Evolutionary conservation across 2,329 filamentous ascomycete species (phyloP), one percentile per base, ranked within the genome.

Genomic region (Chalara sp.): DNA sequence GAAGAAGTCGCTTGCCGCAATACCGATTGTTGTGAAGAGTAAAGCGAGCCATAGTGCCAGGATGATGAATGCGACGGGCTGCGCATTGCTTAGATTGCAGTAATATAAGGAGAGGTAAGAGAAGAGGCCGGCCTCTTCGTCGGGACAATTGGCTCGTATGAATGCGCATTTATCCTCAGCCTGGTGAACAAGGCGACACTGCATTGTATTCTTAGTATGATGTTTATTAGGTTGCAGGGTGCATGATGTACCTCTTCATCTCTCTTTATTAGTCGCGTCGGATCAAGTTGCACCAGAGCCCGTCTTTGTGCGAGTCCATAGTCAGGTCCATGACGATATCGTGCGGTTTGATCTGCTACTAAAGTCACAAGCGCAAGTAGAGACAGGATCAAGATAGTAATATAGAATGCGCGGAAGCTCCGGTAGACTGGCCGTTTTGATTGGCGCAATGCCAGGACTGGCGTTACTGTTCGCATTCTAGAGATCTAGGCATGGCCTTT

Each of bases 1-100:
- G 71, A 99, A 93, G 74, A 99, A 99, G 71, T 99, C 93, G 69
- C 90, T 96, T 28, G 93, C 93, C 11, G 93, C 93, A 57, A 99
- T 96, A 53, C 93, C 93, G 57, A 99, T 96, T 11, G 93, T 97
- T 60, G 87, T 92, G 70, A 99, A 99, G 6, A 99, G 81, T 49
- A 97, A 73, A 37, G 81, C 87, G 6, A 96, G 79, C 93, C 93
- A 99, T 53, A 84, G 61, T 12, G 89, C 78, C 44, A 99, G 74
- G 41, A 95, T 72, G 28, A 75, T 65, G 63, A 99, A 95, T n/a
- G 87, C 89, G 44, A 95, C 57, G 1, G 87, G 83, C 63, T 89
- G 84, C 11, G 75, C 81, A 49, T 80, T 69, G 49, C 76, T 74
- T 33, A 95, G 75, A 42, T 74, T 72, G 75, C 93, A 99, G 70